Evolutionary conservation across 176 grass and related monocot species (phyloP).

Genomic region (Paspalum notatum): DNA sequence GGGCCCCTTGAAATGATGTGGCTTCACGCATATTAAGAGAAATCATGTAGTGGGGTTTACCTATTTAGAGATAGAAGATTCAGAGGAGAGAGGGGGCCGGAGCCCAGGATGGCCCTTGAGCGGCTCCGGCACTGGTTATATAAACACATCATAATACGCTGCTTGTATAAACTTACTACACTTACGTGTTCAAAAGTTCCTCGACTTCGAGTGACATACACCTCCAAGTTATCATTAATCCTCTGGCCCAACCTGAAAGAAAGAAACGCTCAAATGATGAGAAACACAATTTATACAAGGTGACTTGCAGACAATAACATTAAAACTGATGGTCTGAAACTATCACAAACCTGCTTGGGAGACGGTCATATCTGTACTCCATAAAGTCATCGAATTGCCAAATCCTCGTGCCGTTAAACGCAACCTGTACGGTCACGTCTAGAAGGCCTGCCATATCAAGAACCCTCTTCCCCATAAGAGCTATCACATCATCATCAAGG

Average conservation of each 20-base stretch:
- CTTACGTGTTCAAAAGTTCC: conserved; percentile 79
- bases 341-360: conserved; percentile 48
- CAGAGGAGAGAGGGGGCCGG: too few species aligned
- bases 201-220: conserved; percentile 74
- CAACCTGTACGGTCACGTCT: conserved; percentile 69
- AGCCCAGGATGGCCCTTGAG: too few species aligned
- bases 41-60: too few species aligned
- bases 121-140: too few species aligned
- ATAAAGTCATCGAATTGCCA: conserved; percentile 5
- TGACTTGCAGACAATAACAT: too few species aligned
- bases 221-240: conserved; percentile 84
- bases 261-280: too few species aligned
- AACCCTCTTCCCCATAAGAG: conserved; percentile 80
- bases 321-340: too few species aligned
- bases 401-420: conserved; percentile 57
- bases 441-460: conserved; percentile 72
- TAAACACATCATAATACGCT: too few species aligned
- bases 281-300: too few species aligned
- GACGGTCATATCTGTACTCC: background rate
- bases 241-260: conserved; percentile 50
- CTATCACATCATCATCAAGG: conserved; percentile 74
- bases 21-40: too few species aligned
- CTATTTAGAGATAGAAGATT: too few species aligned
- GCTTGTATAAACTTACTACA: background rate
- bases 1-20: too few species aligned